These are phyloP conservation scores for Clarireedia monteithiana DNA, from an alignment of 2,329 filamentous ascomycete species.

Conservation along the genomic window DNA sequence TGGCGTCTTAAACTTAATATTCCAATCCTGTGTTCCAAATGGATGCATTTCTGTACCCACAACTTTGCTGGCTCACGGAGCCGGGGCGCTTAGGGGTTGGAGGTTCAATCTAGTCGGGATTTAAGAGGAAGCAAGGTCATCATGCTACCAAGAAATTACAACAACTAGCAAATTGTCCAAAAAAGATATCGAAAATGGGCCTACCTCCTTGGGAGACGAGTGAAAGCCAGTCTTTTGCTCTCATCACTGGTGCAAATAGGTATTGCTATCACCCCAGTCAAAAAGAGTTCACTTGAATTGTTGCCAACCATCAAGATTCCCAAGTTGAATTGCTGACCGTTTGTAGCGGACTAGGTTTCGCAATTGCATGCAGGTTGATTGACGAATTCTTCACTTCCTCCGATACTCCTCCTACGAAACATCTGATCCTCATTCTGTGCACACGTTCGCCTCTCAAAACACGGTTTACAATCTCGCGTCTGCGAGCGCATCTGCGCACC, in stretches of 20 bases:
- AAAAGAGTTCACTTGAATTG: background rate
- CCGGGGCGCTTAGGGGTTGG: background rate
- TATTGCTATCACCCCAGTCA: conserved; percentile 32
- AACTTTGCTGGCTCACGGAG: background rate
- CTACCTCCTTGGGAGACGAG: conserved; percentile 30
- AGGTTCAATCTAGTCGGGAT: conserved; percentile 15
- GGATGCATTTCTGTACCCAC: background rate
- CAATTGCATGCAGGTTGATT: conserved; percentile 75
- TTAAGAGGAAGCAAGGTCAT: conserved; percentile 33
- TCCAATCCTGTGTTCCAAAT: too few species aligned
- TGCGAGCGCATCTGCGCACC: conserved; percentile 54
- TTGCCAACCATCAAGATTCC: background rate
- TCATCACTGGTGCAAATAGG: conserved; percentile 86
- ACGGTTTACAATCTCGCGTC: conserved; percentile 56
- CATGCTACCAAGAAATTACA: background rate
- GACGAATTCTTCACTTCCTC: conserved; percentile 76
- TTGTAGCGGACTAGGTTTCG: conserved; percentile 74
- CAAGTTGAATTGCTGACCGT: conserved; percentile 23
- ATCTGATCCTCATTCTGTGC: conserved; percentile 74
- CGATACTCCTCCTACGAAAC: conserved; percentile 55
- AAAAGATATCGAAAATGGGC: conserved; percentile 21
- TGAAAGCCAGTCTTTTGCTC: conserved; percentile 47
- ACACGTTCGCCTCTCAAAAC: conserved; percentile 72
- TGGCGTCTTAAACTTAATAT: too few species aligned
- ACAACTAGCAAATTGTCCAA: background rate